Conservation (phyloP, 2,329 filamentous ascomycete species). For the Epichloe brachyelytri region DNA sequence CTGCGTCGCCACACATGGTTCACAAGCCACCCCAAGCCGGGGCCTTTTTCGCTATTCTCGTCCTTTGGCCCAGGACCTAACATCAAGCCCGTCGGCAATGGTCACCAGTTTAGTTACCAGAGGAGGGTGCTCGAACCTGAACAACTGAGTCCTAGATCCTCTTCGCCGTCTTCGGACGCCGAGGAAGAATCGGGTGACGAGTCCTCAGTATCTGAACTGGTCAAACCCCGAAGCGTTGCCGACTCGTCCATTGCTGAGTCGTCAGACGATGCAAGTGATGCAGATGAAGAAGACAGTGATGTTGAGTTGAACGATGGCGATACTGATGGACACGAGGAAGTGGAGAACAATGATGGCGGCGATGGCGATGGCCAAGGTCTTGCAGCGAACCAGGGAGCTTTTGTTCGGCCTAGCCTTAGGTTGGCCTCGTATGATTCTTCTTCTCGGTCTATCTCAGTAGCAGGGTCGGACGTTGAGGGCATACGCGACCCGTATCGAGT, state of each 20-base stretch:
- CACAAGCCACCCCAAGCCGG: constrained; percentile 21
- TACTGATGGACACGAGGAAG: not conserved
- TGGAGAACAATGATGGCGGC: not conserved
- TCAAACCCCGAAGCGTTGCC: not conserved
- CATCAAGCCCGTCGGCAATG: constrained; percentile 29
- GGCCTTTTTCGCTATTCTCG: constrained; percentile 18
- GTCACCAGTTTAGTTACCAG: constrained; percentile 30
- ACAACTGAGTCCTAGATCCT: constrained; percentile 24
- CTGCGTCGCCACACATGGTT: constrained; percentile 22
- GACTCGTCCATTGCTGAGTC: not conserved
- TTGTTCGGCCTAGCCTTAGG: not conserved
- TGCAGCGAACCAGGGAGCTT: not conserved
- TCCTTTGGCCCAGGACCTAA: constrained; percentile 22
- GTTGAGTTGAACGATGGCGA: not conserved
- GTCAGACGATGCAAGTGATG: not conserved
- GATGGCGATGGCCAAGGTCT: not conserved
- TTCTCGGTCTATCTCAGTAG: not conserved
- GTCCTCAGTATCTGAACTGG: not conserved
- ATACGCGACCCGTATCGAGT: not conserved
- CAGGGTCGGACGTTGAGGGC: constrained; percentile 3
- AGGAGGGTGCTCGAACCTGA: constrained; percentile 19
- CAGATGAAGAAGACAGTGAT: not conserved
- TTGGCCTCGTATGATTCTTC: not conserved
- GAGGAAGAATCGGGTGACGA: constrained; percentile 11
- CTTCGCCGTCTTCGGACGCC: constrained; percentile 18